Percentiles rank a stretch among this genome's conserved stretches.
These are phyloP conservation scores for Apostasia shenzhenica DNA, from an alignment of 106 monocot species.

Conservation along the genomic window DNA sequence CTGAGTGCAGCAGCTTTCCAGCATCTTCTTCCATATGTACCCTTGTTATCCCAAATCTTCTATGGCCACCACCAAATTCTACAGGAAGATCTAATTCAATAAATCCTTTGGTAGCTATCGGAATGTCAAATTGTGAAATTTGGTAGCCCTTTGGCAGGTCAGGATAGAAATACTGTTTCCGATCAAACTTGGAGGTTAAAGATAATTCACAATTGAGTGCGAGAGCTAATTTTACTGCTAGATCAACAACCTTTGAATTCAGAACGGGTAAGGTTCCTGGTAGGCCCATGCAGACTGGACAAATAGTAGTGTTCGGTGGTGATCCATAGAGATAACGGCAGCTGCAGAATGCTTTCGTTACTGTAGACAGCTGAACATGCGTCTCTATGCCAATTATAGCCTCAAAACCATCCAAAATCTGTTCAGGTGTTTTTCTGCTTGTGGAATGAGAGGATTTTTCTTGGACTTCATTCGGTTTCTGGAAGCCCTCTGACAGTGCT, in stretches of 20 bases:
- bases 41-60: slow-evolving; percentile 86
- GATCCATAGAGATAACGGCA: slow-evolving; percentile 85
- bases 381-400: slow-evolving; percentile 93
- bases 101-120: slow-evolving; percentile 65
- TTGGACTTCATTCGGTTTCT: slow-evolving; percentile 1
- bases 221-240: slow-evolving; percentile 72
- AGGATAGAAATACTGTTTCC: slow-evolving; percentile 98
- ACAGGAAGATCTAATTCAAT: slow-evolving; percentile 81
- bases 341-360: slow-evolving; percentile 84
- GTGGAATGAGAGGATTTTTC: slow-evolving; percentile 5
- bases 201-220: slow-evolving; percentile 80
- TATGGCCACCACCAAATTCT: slow-evolving; percentile 90
- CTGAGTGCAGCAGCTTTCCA: slow-evolving; percentile 77
- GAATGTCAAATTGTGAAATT: slow-evolving; percentile 93
- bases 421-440: slow-evolving; percentile 8
- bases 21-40: slow-evolving; percentile 99
- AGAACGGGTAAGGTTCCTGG: slow-evolving; percentile 84
- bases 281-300: slow-evolving; percentile 88
- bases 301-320: slow-evolving; percentile 68
- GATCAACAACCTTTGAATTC: slow-evolving; percentile 73
- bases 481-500: slow-evolving; percentile 4
- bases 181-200: slow-evolving; percentile 76
- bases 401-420: slow-evolving; percentile 23
- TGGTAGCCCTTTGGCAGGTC: slow-evolving; percentile 97
- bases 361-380: slow-evolving; percentile 82